Conservation (phyloP, 2,329 filamentous ascomycete species). For the Xylariaceae sp. region DNA sequence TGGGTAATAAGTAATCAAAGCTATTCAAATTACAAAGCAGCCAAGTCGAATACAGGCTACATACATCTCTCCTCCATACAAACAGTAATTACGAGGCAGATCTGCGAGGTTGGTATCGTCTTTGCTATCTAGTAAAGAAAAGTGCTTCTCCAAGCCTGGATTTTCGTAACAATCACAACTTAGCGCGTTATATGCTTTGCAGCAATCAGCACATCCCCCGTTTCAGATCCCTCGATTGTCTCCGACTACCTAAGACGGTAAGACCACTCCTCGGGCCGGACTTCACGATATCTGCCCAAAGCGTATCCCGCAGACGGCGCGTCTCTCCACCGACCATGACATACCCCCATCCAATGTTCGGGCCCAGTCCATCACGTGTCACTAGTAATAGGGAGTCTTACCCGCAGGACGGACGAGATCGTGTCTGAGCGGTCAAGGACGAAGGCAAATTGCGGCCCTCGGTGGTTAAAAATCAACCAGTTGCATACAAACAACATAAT, state of each 20-base stretch:
- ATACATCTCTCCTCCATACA: too few relatives aligned
- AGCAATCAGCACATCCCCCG: background rate
- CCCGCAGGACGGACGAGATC: background rate
- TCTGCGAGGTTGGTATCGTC: too few relatives aligned
- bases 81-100: too few relatives aligned
- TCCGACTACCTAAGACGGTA: background rate
- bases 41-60: too few relatives aligned
- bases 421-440: slow-evolving; percentile 2
- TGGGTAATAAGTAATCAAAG: too few relatives aligned
- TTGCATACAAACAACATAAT: slow-evolving; percentile 6
- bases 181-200: slow-evolving; percentile 2
- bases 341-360: background rate
- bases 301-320: background rate
- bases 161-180: too few relatives aligned
- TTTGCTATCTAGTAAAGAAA: too few relatives aligned
- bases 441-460: slow-evolving; percentile 2
- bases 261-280: slow-evolving; percentile 1
- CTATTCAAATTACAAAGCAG: too few relatives aligned
- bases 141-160: too few relatives aligned
- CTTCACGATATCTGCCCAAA: slow-evolving; percentile 2
- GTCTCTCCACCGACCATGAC: background rate
- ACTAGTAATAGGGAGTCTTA: too few relatives aligned
- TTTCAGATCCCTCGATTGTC: slow-evolving; percentile 1
- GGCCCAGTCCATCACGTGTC: background rate
- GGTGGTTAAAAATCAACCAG: background rate